Conservation (phyloP, 345 rosid species). For the Trapa incisa region DNA sequence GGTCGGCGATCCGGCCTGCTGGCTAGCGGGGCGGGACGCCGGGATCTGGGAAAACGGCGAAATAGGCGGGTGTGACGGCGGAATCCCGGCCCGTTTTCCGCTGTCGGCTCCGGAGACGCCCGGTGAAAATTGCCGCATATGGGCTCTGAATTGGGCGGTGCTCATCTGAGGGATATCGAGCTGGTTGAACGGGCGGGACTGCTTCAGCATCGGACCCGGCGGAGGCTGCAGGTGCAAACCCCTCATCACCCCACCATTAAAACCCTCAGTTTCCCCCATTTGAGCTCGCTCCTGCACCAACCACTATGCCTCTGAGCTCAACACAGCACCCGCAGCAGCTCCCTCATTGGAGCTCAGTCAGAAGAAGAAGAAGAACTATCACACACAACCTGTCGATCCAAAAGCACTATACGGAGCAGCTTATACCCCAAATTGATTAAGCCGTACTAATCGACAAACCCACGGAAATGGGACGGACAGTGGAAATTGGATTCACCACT, state of each 20-base stretch:
- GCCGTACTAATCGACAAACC: background rate
- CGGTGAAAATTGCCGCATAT: slow-evolving; percentile 41
- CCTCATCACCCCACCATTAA: slow-evolving; percentile 48
- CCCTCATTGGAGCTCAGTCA: background rate
- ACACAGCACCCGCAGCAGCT: background rate
- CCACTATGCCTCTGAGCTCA: background rate
- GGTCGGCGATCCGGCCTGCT: slow-evolving; percentile 35
- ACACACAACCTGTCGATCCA: background rate
- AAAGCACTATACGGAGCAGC: background rate
- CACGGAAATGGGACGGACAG: slow-evolving; percentile 2
- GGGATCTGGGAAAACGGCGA: slow-evolving; percentile 88
- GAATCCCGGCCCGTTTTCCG: slow-evolving; percentile 55
- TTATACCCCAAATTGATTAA: background rate
- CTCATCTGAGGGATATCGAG: slow-evolving; percentile 45
- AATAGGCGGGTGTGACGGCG: slow-evolving; percentile 87
- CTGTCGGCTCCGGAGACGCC: slow-evolving; percentile 23
- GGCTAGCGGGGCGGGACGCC: slow-evolving; percentile 38
- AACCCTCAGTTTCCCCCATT: slow-evolving; percentile 68
- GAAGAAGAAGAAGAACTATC: background rate
- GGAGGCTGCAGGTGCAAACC: slow-evolving; percentile 62
- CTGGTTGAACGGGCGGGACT: slow-evolving; percentile 30
- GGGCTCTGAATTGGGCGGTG: slow-evolving; percentile 34
- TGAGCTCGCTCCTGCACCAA: background rate
- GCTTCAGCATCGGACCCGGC: slow-evolving; percentile 32
- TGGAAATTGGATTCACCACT: no score